phyloP scores from a whole-genome alignment of 768 basidiomycete genomes.

The Auricularia auricula-judae region DNA sequence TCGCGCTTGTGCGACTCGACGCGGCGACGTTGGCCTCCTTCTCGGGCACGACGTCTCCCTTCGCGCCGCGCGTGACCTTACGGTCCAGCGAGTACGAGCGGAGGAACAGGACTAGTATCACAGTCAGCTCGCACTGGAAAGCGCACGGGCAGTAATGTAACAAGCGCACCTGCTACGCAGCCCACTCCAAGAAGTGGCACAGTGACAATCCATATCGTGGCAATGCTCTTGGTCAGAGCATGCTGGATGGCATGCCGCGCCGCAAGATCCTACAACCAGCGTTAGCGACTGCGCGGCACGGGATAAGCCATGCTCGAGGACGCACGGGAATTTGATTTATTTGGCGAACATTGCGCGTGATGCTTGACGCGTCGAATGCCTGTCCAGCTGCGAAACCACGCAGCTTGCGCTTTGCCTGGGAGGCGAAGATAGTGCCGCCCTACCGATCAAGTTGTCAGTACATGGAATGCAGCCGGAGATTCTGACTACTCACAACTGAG shows the following conservation, averaged over 20 bases:
- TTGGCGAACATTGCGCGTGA: constrained; percentile 35
- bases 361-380: constrained; percentile 18
- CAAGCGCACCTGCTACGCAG: constrained; percentile 29
- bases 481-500: constrained; percentile 24
- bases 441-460: too few species aligned
- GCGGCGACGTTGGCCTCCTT: neutral
- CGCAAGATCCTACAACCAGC: constrained; percentile 23
- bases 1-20: neutral
- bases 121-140: neutral
- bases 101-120: constrained; percentile 20
- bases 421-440: constrained; percentile 63
- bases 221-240: constrained; percentile 54
- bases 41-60: neutral
- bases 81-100: constrained; percentile 26
- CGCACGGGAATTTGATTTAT: constrained; percentile 37
- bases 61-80: constrained; percentile 6
- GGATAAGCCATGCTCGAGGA: neutral
- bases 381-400: constrained; percentile 26
- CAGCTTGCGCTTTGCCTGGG: constrained; percentile 31
- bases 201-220: constrained; percentile 52
- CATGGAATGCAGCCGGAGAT: too few species aligned
- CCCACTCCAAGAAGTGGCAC: constrained; percentile 45
- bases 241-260: constrained; percentile 36
- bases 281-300: neutral
- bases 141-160: neutral